These are phyloP conservation scores for Exophiala sp. DNA, from an alignment of 2,329 filamentous ascomycete species.

Conservation along the genomic window DNA sequence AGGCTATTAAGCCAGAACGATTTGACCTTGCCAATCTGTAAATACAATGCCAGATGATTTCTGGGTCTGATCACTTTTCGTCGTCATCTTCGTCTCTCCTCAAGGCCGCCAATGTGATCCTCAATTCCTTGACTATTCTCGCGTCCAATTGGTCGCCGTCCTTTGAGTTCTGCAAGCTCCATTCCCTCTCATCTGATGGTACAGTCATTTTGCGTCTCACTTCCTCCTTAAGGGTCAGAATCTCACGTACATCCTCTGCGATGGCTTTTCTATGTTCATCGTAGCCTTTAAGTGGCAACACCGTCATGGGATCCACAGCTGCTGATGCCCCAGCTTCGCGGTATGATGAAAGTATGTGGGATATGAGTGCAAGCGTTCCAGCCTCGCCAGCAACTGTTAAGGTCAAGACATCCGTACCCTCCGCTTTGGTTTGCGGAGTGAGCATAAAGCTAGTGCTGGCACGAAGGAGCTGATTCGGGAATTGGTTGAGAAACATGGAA, in stretches of 20 bases:
- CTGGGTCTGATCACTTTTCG: conserved; percentile 9
- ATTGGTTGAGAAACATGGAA: conserved; percentile 82
- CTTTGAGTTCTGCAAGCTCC: conserved; percentile 52
- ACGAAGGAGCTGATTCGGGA: conserved; percentile 70
- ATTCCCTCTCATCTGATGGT: conserved; percentile 69
- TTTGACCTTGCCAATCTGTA: no score
- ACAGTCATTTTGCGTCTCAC: conserved; percentile 63
- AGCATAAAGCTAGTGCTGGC: conserved; percentile 68
- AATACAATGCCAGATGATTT: no score
- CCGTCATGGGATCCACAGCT: conserved; percentile 57
- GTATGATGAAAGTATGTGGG: conserved; percentile 66
- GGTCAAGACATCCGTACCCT: conserved; percentile 39
- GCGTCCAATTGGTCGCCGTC: conserved; percentile 63
- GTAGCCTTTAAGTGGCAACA: conserved; percentile 56
- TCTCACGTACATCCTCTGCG: conserved; percentile 71
- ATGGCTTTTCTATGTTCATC: conserved; percentile 68
- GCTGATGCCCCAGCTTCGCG: conserved; percentile 61
- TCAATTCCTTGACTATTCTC: conserved; percentile 68
- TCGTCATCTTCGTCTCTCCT: conserved; percentile 32
- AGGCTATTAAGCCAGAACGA: no score
- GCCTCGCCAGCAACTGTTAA: conserved; percentile 23
- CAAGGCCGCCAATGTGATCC: conserved; percentile 48
- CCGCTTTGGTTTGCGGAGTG: conserved; percentile 38
- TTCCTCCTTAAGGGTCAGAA: conserved; percentile 44
- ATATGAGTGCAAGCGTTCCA: conserved; percentile 66